Evolutionary conservation across 495 filamentous ascomycete species (phyloP).

Genomic region (Penicillium paradoxum): DNA sequence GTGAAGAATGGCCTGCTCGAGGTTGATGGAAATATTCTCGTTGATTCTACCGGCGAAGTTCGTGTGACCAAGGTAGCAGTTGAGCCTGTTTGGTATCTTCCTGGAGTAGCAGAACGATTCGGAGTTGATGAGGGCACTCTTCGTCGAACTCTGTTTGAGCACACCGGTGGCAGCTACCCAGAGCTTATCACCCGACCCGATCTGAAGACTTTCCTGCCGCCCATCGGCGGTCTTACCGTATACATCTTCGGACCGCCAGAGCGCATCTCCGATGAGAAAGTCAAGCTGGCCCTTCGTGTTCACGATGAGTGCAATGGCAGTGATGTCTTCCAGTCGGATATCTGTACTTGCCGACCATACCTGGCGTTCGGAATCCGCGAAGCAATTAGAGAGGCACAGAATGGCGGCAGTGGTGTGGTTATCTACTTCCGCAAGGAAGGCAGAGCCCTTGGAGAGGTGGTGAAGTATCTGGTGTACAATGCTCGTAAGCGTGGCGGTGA

Average conservation of each 20-base stretch:
- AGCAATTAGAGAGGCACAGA: constrained; percentile 93
- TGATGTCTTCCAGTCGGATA: constrained; percentile 98
- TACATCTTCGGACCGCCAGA: constrained; percentile 96
- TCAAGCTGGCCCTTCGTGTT: constrained; percentile 79
- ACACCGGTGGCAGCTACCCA: constrained; percentile 89
- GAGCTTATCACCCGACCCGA: constrained; percentile 89
- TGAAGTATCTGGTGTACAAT: constrained; percentile 97
- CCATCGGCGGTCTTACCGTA: constrained; percentile 92
- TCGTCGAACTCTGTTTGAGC: constrained; percentile 84
- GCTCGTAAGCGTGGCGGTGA: constrained; percentile 77
- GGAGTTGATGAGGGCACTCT: constrained; percentile 89
- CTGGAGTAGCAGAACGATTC: constrained; percentile 91
- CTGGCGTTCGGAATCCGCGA: constrained; percentile 96
- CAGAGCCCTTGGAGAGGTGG: constrained; percentile 91
- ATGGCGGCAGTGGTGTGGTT: constrained; percentile 89
- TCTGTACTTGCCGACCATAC: constrained; percentile 96
- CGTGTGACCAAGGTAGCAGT: constrained; percentile 96
- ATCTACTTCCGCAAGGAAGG: constrained; percentile 99
- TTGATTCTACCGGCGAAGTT: constrained; percentile 78
- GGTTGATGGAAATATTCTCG: constrained; percentile 86
- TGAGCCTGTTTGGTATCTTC: constrained; percentile 94
- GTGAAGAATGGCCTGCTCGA: constrained; percentile 72
- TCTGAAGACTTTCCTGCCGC: constrained; percentile 93
- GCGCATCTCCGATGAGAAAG: constrained; percentile 84
- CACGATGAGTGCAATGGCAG: constrained; percentile 98